Base-by-base conservation (phyloP, 1,139 yeast species). In the Sugiyamaella japonica region DNA sequence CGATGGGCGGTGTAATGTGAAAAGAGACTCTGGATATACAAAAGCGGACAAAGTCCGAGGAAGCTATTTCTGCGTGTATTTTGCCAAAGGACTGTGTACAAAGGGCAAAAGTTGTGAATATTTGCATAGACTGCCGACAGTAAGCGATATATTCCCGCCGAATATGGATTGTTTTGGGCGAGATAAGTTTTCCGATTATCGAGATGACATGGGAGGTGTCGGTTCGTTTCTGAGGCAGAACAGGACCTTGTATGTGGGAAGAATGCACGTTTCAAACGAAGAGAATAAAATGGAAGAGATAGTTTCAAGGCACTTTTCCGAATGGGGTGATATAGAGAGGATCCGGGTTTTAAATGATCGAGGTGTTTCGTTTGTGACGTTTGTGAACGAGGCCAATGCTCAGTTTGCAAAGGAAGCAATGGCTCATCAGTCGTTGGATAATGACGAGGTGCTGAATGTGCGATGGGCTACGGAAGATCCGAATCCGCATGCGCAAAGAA, bases 391-490 rank as follows among this genome's bases (percentile, higher is more conserved):
- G 63, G 69, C 77, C 31, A 84, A 81, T 65, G 97, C 97, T 0
- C 97, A 91, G 69, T 91, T 91, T 75, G 97, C 96, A 0, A 88
- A 89, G 65, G 98, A 90, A 67, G 96, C 96, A 1, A 87, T 90
- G 96, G 81, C 85, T 44, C 83, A 84, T 54, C 98, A 93, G 67
- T 78, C 88, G 5, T 70, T 91, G 29, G 83, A 79, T 8, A 77
- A 81, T 49, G 80, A 78, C 2, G 96, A 88, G 58, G 77, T 87
- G 0, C 67, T 91, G 52, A 79, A 78, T 59, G 81, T 91, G 1
- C 78, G 90, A 59, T 93, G 98, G 98, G 96, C 98, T 0, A 84
- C 82, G 56, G 93, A 86, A 54, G 97, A 89, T 67, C 95, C 96
- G 0, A 86, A 85, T 63, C 95, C 95, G 0, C 75, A 73, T 2